A percentile compares a stretch with the other conserved stretches of the same genome.
Conservation (phyloP, 352 stramenopile species). For the Pythium scleroteichum region DNA sequence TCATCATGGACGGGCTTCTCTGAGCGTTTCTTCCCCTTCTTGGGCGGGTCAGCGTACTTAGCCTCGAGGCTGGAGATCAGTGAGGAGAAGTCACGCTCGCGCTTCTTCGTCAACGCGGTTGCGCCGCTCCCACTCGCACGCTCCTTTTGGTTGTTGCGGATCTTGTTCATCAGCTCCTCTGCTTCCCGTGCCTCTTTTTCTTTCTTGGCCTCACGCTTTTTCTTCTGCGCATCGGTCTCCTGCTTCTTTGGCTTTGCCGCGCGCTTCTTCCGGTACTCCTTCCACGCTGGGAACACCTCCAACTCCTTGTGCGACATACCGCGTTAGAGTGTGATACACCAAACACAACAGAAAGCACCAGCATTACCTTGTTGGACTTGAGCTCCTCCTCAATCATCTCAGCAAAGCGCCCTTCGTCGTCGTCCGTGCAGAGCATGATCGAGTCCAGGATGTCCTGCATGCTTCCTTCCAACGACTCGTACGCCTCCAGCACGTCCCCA, state of each 20-base stretch:
- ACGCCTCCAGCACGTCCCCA: constrained; percentile 77
- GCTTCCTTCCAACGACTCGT: constrained; percentile 74
- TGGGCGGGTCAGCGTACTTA: constrained; percentile 58
- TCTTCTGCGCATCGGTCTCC: constrained; percentile 36
- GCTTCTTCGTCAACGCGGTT: constrained; percentile 38
- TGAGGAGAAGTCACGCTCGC: constrained; percentile 58
- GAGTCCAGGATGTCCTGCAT: constrained; percentile 81
- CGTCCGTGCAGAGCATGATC: constrained; percentile 88
- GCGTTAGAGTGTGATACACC: too few relatives aligned
- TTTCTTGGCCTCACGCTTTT: constrained; percentile 49
- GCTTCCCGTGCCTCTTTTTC: constrained; percentile 64
- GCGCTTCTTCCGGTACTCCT: constrained; percentile 43
- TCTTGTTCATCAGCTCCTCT: constrained; percentile 60
- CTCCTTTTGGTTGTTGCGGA: constrained; percentile 52
- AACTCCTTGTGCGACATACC: constrained; percentile 27
- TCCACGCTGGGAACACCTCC: constrained; percentile 44
- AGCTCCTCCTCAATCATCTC: constrained; percentile 73
- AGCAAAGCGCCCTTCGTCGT: constrained; percentile 67
- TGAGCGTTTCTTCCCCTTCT: constrained; percentile 38
- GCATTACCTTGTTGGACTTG: constrained; percentile 38
- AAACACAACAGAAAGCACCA: neutral
- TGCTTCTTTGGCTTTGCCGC: constrained; percentile 42
- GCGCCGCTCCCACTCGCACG: constrained; percentile 34
- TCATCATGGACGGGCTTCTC: constrained; percentile 20
- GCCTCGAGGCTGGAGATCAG: constrained; percentile 60